Evolutionary conservation across 306 rosid species (phyloP).

Genomic region (Medicago arabica): DNA sequence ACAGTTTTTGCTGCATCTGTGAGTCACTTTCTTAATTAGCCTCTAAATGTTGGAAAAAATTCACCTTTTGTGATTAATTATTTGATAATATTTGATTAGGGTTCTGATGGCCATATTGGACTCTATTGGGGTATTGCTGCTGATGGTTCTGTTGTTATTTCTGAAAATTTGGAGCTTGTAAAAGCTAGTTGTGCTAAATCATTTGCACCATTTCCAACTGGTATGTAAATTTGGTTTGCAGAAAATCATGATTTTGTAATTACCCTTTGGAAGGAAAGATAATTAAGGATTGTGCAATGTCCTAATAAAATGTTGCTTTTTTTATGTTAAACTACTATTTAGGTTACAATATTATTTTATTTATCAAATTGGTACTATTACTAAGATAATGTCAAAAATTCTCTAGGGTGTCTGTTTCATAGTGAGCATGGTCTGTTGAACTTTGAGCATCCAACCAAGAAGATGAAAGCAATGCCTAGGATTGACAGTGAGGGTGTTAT

Average conservation of each 20-base stretch:
- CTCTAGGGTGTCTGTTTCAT: slow-evolving; percentile 76
- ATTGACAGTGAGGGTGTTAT: slow-evolving; percentile 90
- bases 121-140: slow-evolving; percentile 86
- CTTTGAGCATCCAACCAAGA: slow-evolving; percentile 86
- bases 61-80: background rate
- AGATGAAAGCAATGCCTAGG: slow-evolving; percentile 95
- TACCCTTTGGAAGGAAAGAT: background rate
- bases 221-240: slow-evolving; percentile 48
- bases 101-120: slow-evolving; percentile 65
- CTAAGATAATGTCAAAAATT: background rate
- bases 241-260: background rate
- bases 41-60: background rate
- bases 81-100: slow-evolving; percentile 52
- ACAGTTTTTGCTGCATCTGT: slow-evolving; percentile 84
- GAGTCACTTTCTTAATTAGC: slow-evolving; percentile 20
- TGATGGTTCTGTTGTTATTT: slow-evolving; percentile 82
- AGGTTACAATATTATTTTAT: too few species aligned
- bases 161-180: slow-evolving; percentile 69
- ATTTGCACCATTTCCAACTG: slow-evolving; percentile 89
- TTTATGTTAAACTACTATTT: background rate
- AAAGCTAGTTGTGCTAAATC: slow-evolving; percentile 93
- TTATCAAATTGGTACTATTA: background rate
- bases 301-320: background rate
- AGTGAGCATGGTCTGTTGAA: slow-evolving; percentile 77
- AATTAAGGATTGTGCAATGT: background rate